Evolutionary conservation across 192 early-diverging fungal genomes (phyloP), one percentile per base, ranked within the genome.

Genomic region (Backusella australiensis): DNA sequence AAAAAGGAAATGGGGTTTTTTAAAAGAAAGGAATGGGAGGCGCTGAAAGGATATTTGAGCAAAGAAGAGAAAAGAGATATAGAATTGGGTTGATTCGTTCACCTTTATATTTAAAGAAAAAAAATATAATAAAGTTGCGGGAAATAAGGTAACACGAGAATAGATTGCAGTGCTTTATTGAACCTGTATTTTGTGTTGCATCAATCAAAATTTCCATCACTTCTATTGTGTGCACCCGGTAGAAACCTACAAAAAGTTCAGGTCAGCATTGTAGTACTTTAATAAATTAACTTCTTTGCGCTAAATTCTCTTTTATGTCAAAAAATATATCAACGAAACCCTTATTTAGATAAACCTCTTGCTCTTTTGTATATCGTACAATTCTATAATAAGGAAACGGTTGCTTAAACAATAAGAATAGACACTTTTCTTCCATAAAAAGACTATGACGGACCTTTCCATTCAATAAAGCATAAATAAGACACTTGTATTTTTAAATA

Each of bases 161-260:
- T 74, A 74, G 72, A 74, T 74, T 74, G 39, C 72, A 63, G 23
- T 73, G 35, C 72, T 74, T 59, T 65, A 65, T 74, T 63, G 56
- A 38, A 59, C 34, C 19, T 38, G 32, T 39, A 34, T 63, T 34
- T 63, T 74, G 68, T 69, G 68, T 69, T 69, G 68, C 68, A 35
- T 23, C 34, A 23, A 41, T 39, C 29, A 67, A 67, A 67, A 69
- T 12, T n/a, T 69, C 68, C 36, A 23, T 23, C 23, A 35, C 9
- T 69, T 69, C 68, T 69, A 69, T 69, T 38, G 68, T 69, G 38
- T n/a, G 35, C 38, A n/a, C 68, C 38, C 11, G 35, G 38, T 21
- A 69, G 38, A 69, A 26, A 69, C 34, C 34, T 38, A 69, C n/a
- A 69, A 69, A 69, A 38, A 69, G 34, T 21, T 38, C 34, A 36